Evolutionary conservation across 768 basidiomycete genomes (phyloP).

Genomic region (Hericium erinaceus): DNA sequence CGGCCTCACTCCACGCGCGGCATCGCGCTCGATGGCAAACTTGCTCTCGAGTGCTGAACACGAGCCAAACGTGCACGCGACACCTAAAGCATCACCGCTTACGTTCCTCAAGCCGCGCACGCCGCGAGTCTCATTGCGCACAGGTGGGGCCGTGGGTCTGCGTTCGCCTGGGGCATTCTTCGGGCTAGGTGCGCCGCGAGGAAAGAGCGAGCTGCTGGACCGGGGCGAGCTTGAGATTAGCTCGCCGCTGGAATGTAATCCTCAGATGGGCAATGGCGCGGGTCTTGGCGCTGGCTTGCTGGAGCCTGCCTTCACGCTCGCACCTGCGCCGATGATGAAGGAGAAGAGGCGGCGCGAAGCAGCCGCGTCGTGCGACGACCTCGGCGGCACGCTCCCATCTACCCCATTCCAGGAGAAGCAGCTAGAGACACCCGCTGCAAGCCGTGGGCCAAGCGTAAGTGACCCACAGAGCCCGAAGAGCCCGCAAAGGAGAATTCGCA

Average conservation of each 20-base stretch:
- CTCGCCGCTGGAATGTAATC: neutral
- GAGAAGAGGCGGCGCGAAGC: neutral
- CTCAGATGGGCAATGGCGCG: too few species aligned
- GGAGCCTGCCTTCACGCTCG: conserved; percentile 4
- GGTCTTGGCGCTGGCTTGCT: neutral
- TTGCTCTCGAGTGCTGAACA: neutral
- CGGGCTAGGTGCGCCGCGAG: neutral
- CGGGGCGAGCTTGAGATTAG: neutral
- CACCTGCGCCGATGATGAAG: neutral
- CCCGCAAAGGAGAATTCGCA: neutral
- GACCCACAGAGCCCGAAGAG: neutral
- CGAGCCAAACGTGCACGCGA: neutral
- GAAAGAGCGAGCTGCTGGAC: neutral
- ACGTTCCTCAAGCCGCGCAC: neutral
- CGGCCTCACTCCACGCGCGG: neutral
- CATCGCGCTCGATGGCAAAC: neutral
- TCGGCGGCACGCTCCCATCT: neutral
- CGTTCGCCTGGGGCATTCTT: neutral
- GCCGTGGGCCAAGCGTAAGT: neutral
- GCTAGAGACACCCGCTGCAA: neutral
- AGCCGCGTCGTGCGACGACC: neutral
- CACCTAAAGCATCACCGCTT: neutral
- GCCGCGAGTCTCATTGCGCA: neutral
- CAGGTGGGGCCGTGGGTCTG: neutral
- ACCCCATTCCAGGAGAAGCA: neutral